Evolutionary conservation across 2,329 filamentous ascomycete species (phyloP).

Genomic region (Chaetomium strumarium): DNA sequence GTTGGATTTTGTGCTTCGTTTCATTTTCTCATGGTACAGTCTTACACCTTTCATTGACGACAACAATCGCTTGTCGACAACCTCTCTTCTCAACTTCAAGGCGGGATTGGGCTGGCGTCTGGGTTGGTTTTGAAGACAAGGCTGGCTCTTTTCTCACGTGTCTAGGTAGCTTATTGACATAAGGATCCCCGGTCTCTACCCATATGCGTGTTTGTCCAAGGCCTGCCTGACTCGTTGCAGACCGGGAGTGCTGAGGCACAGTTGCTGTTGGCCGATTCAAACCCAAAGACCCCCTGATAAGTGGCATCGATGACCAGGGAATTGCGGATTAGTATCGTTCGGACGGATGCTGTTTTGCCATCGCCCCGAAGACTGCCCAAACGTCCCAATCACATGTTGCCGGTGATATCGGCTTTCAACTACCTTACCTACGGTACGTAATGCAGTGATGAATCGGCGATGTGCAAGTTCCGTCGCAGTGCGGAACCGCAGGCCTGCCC

Average conservation of each 20-base stretch:
- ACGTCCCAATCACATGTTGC: background rate
- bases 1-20: conserved; percentile 4
- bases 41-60: background rate
- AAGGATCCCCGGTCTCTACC: background rate
- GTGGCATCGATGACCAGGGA: no score
- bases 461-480: no score
- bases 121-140: background rate
- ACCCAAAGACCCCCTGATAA: no score
- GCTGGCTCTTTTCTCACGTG: background rate
- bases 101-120: background rate
- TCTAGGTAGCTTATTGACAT: conserved; percentile 4
- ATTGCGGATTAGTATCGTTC: no score
- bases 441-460: no score
- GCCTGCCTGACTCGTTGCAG: background rate
- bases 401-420: background rate
- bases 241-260: no score
- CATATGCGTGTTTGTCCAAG: no score
- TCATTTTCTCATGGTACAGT: background rate
- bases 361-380: no score
- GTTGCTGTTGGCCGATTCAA: no score
- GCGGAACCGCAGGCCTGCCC: no score
- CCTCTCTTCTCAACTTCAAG: background rate
- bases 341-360: no score
- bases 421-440: background rate
- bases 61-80: background rate